Base-by-base conservation (phyloP, 345 rosid species). In the Salix suchowensis region DNA sequence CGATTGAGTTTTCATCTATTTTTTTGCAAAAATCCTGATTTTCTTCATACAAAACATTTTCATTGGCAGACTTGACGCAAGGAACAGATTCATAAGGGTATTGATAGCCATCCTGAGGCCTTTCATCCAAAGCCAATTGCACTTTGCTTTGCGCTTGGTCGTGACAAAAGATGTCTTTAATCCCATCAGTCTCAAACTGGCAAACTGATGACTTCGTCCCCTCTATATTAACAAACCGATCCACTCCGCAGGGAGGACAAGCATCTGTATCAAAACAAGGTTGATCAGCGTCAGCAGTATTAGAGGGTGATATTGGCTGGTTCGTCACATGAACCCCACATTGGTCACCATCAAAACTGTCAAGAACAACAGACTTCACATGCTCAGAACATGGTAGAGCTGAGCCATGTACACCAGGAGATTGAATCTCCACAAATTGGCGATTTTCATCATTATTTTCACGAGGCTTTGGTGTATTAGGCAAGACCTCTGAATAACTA, bases 341-440 rank as follows among this genome's bases (percentile, higher is more conserved):
- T 65, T 74, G 84, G 73, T 80, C 82, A 80, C 84, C 85, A 78
- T 88, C 88, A 79, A 82, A 85, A 82, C 88, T 88, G 82, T 89
- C 91, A 19, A 80, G 83, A 75, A 79, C 77, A 79, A 84, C 62
- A 64, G 77, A 42, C 11, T 77, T 80, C 77, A 67, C 65, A 80
- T 73, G 70, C 66, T 85, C 82, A 78, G 70, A 44, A 77, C 77
- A 81, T 82, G 78, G 82, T 48, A 42, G 54, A 67, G 64, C 74
- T 15, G 54, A 69, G 44, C 39, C 76, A 75, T 52, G 18, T 30
- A 44, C 36, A 19, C 84, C 85, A 75, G 82, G 30, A 71, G 73
- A 81, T 37, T 85, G 83, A 70, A 64, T 67, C 67, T 81, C 82
- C 70, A 77, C 75, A 50, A 67, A 67, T 72, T 70, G 52, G 77